These are phyloP conservation scores for Amaranthus palmeri DNA, from an alignment of 148 eudicot genomes.

Conservation along the genomic window DNA sequence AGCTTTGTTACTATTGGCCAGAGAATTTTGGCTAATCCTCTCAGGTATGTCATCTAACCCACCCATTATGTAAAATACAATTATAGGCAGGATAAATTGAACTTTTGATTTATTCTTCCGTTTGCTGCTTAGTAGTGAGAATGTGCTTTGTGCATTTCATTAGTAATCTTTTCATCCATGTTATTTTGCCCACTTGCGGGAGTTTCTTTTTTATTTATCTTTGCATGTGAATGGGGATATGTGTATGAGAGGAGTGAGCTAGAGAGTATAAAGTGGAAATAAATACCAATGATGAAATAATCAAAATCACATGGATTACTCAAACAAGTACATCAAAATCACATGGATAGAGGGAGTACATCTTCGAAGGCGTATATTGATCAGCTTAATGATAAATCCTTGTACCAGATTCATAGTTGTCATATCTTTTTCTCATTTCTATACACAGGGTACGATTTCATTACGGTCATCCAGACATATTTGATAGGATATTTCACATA, in stretches of 20 bases:
- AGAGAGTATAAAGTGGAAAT: no score
- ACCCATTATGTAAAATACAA: no score
- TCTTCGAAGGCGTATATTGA: neutral
- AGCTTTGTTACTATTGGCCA: slow-evolving; percentile 98
- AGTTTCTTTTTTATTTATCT: no score
- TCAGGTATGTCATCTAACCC: slow-evolving; percentile 44
- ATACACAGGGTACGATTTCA: slow-evolving; percentile 83
- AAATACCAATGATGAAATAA: no score
- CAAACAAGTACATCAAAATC: neutral
- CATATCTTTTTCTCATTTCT: slow-evolving; percentile 1
- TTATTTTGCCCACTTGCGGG: no score
- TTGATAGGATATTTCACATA: slow-evolving; percentile 93
- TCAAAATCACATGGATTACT: no score
- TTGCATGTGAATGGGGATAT: no score
- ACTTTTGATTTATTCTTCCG: neutral
- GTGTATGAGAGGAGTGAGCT: no score
- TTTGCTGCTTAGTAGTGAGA: neutral
- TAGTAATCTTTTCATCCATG: neutral
- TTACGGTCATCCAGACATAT: slow-evolving; percentile 96
- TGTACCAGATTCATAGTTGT: neutral
- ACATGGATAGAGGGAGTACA: neutral
- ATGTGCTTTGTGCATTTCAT: neutral
- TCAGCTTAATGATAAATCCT: neutral
- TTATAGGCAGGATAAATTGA: neutral
- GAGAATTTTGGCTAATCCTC: slow-evolving; percentile 90